Evolutionary conservation across 305 asterid species (phyloP).

Genomic region (Fraxinus sp.): DNA sequence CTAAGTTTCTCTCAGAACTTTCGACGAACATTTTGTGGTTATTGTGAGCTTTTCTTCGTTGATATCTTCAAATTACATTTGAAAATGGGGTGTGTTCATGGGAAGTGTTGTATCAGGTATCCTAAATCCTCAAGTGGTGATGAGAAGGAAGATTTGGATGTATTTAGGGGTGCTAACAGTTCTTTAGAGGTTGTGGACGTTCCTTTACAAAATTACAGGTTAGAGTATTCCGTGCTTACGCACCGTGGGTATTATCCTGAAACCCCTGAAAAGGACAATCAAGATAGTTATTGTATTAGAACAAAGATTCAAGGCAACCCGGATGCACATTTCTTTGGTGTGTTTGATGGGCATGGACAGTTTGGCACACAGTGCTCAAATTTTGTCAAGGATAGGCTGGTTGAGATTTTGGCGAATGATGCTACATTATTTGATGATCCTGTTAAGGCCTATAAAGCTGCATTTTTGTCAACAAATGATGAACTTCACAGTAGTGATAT

Average conservation of each 20-base stretch:
- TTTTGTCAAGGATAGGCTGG: conserved; percentile 73
- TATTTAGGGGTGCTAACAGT: conserved; percentile 37
- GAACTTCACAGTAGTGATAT: conserved; percentile 73
- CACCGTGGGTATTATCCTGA: conserved; percentile 92
- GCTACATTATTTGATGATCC: conserved; percentile 74
- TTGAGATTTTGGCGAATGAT: conserved; percentile 56
- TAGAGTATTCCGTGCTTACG: conserved; percentile 65
- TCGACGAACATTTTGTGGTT: conserved; percentile 48
- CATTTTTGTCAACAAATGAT: conserved; percentile 64
- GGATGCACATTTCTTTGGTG: conserved; percentile 92
- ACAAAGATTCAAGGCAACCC: conserved; percentile 71
- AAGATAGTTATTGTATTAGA: conserved; percentile 72
- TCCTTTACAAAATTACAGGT: conserved; percentile 69
- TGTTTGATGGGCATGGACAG: conserved; percentile 90
- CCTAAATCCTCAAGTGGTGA: conserved; percentile 58
- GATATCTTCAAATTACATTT: conserved; percentile 29
- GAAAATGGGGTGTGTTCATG: conserved; percentile 83
- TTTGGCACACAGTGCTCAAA: conserved; percentile 73
- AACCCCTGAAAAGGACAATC: conserved; percentile 81
- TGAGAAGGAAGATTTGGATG: conserved; percentile 44
- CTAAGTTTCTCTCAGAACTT: conserved; percentile 44
- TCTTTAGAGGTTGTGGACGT: conserved; percentile 62
- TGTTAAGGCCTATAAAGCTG: conserved; percentile 64
- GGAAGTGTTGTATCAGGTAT: conserved; percentile 67
- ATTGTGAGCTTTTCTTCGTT: conserved; percentile 23